Base-by-base conservation (phyloP, 202 grass and related monocot genomes). In the Digitaria exilis region DNA sequence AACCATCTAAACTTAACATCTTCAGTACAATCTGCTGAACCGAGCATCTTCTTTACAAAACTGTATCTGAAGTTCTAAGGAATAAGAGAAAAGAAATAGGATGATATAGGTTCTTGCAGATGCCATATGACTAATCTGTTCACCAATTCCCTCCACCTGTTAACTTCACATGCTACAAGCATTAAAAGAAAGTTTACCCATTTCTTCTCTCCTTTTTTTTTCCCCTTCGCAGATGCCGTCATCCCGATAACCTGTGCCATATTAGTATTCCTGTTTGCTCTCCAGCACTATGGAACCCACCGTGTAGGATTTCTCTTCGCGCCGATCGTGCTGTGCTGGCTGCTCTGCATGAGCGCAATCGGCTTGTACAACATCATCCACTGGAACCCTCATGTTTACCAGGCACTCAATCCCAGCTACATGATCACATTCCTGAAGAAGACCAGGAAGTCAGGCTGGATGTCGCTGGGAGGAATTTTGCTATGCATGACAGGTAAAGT, bases 381-480 rank as follows among this genome's bases (percentile, higher is more conserved):
- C 41, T 99, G 96, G 96, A 99, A 99, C 67, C 84, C 73, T 30
- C 79, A 77, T 37, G 58, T 99, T 52, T 99, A 99, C 79, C 65
- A 74, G 67, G 91, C 93, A 48, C 89, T 99, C 11, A 96, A 90
- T 11, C 96, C 96, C 17, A 42, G 52, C 48, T 80, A 82, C 89
- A 99, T 99, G 96, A 77, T 87, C 85, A 94, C 60, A 61, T 99
- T 99, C 91, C 79, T 99, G 59, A 99, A 84, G 31, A 99, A 99
- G 82, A 99, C 96, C 34, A 96, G 73, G 88, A 94, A 96, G 65
- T 85, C 84, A 45, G 96, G 96, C 0, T 99, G 96, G 96, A 96
- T 96, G 93, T 99, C 96, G 1, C 86, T 99, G n/a, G 96, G 96
- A 57, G 96, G 96, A 31, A 99, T 99, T 70, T 77, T 99, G 67